Evolutionary conservation across 345 rosid genomes (phyloP), one percentile per base, ranked within the genome.

Genomic region (Lepidium didymum): DNA sequence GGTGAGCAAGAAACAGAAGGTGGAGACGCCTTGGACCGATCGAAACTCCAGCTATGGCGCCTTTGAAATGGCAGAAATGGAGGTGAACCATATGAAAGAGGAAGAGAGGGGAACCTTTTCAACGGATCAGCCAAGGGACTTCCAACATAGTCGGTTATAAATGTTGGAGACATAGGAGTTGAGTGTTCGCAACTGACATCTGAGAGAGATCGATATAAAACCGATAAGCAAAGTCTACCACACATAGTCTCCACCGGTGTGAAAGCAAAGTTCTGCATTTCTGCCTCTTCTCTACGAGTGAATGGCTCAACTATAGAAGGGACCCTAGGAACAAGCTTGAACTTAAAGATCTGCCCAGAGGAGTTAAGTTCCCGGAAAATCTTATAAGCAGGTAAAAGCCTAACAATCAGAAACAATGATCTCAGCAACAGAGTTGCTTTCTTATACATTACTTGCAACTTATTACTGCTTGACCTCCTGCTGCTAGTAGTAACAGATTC

Each of bases 71-170:
- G 85, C 74, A 81, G 62, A 37, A 91, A 91, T 5, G 92, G 88
- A 27, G 95, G 94, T 46, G 92, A 91, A 58, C 87, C 83, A 31
- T 80, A 88, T 1, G 92, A 71, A 61, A 80, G 72, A 6, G 99
- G 95, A 64, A 85, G 85, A 40, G 87, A 83, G n/a, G 96, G 84
- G 51, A 94, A 85, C 62, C 84, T 85, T 80, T 81, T 94, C 33
- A 91, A 70, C 8, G 96, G 97, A 61, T 94, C 90, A 57, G 91
- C 91, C 78, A 94, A 76, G 38, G 99, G 99, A 74, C 99, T 91
- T 46, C 99, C 99, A 76, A 94, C 99, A 75, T 94, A 94, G 78
- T 91, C 90, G 0, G 82, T 83, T 62, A 94, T 94, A 77, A 89
- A 83, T 16, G 85, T 92, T 14, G 99, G 87, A 49, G 96, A 85